These are phyloP conservation scores for Dendrocalamus latiflorus DNA, from an alignment of 202 grass and related monocot species.

Conservation along the genomic window DNA sequence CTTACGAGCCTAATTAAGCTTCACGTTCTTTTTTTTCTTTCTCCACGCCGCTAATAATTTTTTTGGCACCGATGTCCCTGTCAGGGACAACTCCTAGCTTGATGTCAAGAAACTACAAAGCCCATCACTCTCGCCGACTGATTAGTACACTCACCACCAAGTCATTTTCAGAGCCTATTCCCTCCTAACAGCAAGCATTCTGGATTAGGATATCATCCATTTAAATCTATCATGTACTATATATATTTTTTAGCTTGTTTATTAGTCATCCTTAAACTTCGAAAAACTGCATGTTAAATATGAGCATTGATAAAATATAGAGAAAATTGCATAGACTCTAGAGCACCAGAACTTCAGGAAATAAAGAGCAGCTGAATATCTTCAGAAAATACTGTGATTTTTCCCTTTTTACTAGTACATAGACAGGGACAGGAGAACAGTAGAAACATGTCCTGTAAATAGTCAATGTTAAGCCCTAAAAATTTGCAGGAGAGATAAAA, in stretches of 20 bases:
- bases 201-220: background rate
- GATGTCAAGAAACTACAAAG: background rate
- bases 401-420: background rate
- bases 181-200: constrained; percentile 38
- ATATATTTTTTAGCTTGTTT: background rate
- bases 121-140: constrained; percentile 17
- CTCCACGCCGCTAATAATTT: background rate
- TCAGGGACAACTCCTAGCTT: constrained; percentile 27
- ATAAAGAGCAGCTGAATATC: background rate
- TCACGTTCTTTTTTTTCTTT: constrained; percentile 16
- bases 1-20: constrained; percentile 18
- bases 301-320: background rate
- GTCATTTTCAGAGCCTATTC: constrained; percentile 38
- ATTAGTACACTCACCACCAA: background rate
- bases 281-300: background rate
- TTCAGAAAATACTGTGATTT: background rate
- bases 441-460: background rate
- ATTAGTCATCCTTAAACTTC: background rate
- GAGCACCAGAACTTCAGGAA: background rate
- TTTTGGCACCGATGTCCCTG: constrained; percentile 8
- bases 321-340: background rate
- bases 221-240: background rate
- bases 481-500: background rate
- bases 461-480: background rate
- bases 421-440: background rate